These are phyloP conservation scores for Phallus indusiatus DNA, from an alignment of 768 basidiomycete genomes.

Conservation along the genomic window DNA sequence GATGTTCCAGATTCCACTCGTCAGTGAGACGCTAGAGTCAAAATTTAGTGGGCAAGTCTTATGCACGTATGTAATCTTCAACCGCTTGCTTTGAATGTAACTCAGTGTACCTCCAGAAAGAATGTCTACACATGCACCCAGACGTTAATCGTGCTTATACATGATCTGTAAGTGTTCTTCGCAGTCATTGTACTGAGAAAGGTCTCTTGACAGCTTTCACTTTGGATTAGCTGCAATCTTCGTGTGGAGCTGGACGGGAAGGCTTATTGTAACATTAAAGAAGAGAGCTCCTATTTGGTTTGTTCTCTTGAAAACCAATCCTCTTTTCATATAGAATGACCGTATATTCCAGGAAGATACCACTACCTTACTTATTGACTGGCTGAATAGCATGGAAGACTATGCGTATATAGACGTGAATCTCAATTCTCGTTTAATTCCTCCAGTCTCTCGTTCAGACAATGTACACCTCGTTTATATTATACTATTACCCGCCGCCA, in stretches of 20 bases:
- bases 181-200: neutral
- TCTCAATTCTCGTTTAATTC: slow-evolving; percentile 32
- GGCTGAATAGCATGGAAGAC: slow-evolving; percentile 49
- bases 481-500: neutral
- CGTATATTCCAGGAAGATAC: slow-evolving; percentile 60
- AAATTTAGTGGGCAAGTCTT: slow-evolving; percentile 77
- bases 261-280: slow-evolving; percentile 57
- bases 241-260: slow-evolving; percentile 74
- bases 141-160: slow-evolving; percentile 78
- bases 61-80: slow-evolving; percentile 60
- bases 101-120: slow-evolving; percentile 33
- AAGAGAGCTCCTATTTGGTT: slow-evolving; percentile 84
- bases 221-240: slow-evolving; percentile 64
- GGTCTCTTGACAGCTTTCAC: no score
- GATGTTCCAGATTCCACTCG: slow-evolving; percentile 76
- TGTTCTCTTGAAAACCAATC: slow-evolving; percentile 10
- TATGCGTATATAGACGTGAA: slow-evolving; percentile 85
- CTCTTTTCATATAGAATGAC: neutral
- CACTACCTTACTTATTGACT: slow-evolving; percentile 67
- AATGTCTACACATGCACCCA: slow-evolving; percentile 65
- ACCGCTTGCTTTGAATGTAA: neutral
- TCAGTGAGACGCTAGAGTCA: slow-evolving; percentile 53
- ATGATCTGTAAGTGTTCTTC: slow-evolving; percentile 73
- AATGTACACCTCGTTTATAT: neutral
- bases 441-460: slow-evolving; percentile 31